A percentile compares a stretch with the other conserved stretches of the same genome.
phyloP scores from a whole-genome alignment of 2,329 filamentous ascomycete species.

The Cladophialophora immunda region DNA sequence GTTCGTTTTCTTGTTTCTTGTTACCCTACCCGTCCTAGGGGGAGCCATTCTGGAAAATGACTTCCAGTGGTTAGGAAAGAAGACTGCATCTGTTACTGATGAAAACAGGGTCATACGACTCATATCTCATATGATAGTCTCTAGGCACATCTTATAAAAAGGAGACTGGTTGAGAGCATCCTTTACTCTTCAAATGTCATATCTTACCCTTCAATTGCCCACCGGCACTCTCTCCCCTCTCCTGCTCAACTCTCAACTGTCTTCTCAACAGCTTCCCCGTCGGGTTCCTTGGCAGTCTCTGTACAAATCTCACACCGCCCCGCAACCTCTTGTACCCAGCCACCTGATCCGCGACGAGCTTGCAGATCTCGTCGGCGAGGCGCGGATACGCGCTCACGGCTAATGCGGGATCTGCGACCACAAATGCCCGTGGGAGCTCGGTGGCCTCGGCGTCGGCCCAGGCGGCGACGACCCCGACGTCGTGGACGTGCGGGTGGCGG shows the following conservation, averaged over 20 bases:
- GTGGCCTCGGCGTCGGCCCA: conserved; percentile 54
- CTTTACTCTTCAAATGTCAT: not conserved
- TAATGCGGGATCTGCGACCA: conserved; percentile 61
- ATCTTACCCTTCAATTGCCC: conserved; percentile 39
- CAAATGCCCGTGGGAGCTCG: conserved; percentile 73
- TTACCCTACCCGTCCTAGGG: no score
- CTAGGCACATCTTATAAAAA: no score
- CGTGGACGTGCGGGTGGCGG: conserved; percentile 60
- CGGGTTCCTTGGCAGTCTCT: conserved; percentile 73
- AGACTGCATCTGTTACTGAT: no score
- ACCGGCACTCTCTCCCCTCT: conserved; percentile 22
- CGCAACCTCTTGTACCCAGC: conserved; percentile 56
- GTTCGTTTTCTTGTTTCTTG: no score
- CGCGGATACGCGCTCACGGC: conserved; percentile 49
- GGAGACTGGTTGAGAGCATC: no score
- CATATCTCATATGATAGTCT: no score
- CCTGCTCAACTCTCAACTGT: conserved; percentile 46
- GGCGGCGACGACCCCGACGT: conserved; percentile 70
- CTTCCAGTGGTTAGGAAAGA: no score
- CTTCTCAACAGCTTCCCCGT: conserved; percentile 77
- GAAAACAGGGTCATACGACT: no score
- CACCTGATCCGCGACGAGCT: conserved; percentile 54
- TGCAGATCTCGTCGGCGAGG: conserved; percentile 58
- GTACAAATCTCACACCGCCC: conserved; percentile 51
- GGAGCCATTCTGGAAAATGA: no score